Evolutionary conservation across 257 asterid species (phyloP), one percentile per base, ranked within the genome.

Genomic region (Sherardia arvensis): DNA sequence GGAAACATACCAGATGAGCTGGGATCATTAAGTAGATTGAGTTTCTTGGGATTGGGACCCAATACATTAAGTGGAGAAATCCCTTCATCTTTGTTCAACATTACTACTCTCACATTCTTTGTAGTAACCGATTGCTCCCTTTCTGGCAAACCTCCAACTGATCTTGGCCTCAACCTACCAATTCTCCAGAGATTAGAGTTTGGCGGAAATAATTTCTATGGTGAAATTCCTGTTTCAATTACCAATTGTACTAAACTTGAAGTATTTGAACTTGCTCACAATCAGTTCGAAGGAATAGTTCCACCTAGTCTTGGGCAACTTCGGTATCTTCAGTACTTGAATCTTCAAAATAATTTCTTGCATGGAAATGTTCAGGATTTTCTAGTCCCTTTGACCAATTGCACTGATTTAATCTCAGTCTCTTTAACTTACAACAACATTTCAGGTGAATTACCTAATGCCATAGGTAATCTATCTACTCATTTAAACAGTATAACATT

Each of bases 381-480:
- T 5, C 2, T 49, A 14, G 55, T 0, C 5, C 25, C 54, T n/a
- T 48, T 48, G 54, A 48, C 54, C 22, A 48, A 48, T 25, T 48
- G 54, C 25, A 48, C 23, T 4, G 2, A 5, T 20, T 48, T 48
- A 48, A 18, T 5, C 3, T 5, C 0, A 0, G 25, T 48, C 5
- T 48, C 25, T n/a, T 48, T 48, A 48, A 2, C 1, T 7, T 3
- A 0, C 5, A 48, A 48, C 10, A 4, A 20, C 1, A 18, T 48
- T 20, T 48, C 23, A 0, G 54, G 54, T 18, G 25, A 17, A 7
- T 18, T 48, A 18, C 8, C 54, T 11, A 17, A 65, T 62, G 40
- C 70, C 8, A 9, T 83, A 15, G 66, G 55, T 2, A 80, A 83
- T 63, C 65, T 81, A 32, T 78, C 85, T 1, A 23, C 26, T 20